These are phyloP conservation scores for Adansonia madagascariensis DNA, from an alignment of 441 rosid genomes.

Conservation along the genomic window DNA sequence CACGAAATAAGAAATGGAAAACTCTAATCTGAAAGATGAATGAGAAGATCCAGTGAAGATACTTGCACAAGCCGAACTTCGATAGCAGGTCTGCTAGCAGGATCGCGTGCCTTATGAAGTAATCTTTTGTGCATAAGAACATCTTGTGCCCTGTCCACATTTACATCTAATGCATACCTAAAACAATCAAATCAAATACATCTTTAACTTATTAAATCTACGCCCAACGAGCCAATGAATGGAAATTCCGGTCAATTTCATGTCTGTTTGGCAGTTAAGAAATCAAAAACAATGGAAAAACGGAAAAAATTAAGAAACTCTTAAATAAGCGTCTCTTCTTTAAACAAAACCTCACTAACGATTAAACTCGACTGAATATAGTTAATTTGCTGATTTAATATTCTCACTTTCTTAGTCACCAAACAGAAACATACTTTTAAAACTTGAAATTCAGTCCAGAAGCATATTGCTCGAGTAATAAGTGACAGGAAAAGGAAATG, in stretches of 20 bases:
- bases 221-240: neutral
- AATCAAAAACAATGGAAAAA: neutral
- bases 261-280: neutral
- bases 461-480: neutral
- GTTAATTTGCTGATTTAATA: neutral
- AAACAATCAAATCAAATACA: neutral
- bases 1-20: constrained; percentile 12
- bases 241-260: neutral
- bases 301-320: neutral
- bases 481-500: neutral
- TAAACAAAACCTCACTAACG: neutral
- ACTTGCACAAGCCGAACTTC: constrained; percentile 71
- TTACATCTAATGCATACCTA: constrained; percentile 70
- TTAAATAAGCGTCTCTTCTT: neutral
- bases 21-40: constrained; percentile 13
- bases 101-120: constrained; percentile 53
- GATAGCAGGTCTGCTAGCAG: constrained; percentile 59
- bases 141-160: constrained; percentile 66
- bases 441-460: neutral
- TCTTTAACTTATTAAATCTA: neutral
- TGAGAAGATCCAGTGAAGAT: constrained; percentile 21
- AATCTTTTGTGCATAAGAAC: constrained; percentile 73
- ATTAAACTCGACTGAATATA: neutral
- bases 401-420: neutral
- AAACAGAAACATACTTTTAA: neutral